Base-by-base conservation (phyloP, 306 rosid genomes). In the Quercus parvula region DNA sequence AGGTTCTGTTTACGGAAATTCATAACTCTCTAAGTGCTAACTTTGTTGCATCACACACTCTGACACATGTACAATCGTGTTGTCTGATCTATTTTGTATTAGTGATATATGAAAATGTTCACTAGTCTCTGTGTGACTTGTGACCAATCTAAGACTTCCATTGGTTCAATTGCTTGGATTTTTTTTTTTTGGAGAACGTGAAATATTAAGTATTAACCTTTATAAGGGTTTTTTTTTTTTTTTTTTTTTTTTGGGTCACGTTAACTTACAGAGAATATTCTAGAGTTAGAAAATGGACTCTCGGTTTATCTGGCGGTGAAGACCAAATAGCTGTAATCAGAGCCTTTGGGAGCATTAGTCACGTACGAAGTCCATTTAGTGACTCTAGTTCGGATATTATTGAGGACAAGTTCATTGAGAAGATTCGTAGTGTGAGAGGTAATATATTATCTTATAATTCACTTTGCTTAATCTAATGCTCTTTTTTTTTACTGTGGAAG, bases 341-440 rank as follows among this genome's bases (percentile, higher is more conserved):
- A 89, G 99, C 99, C 62, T 90, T 93, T 38, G 96, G 99, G 84
- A 87, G 89, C 83, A 95, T 95, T 71, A 94, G 92, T 74, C 93
- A 92, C 73, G 83, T 79, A 5, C 77, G 74, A 70, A 76, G 92
- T 82, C 89, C 89, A 66, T 82, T 86, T 49, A 84, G 97, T 83
- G 46, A 14, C 58, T 82, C 94, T 41, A 74, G 92, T 83, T 91
- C 92, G 5, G 90, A 91, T 78, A 89, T 95, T 63, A 68, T 89
- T 59, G 93, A 85, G 62, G 99, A 95, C 79, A 85, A 95, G 84
- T 83, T 95, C 77, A 95, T 92, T 84, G 97, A 90, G 89, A 95
- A 92, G 92, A 91, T 93, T 77, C 94, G 91, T 58, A 85, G 70
- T 70, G 92, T 95, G 51, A 91, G 93, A 92, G 98, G 99, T 95